Conservation (phyloP, 768 basidiomycete species). For the Panaeolus papilionaceus region DNA sequence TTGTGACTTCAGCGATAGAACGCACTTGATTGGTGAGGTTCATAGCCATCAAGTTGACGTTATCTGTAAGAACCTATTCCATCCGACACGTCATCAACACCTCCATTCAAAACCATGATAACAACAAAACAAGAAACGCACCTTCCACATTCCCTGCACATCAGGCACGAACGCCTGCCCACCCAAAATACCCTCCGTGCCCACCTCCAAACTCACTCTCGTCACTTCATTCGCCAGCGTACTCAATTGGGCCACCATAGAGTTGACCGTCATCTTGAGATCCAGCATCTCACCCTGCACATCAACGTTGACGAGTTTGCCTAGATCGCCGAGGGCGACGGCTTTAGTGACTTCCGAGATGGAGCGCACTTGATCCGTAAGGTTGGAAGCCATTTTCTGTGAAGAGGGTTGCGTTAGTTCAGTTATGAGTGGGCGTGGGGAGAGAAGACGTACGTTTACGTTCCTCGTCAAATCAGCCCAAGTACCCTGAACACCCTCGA, state of each 20-base stretch:
- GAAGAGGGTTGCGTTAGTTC: background rate
- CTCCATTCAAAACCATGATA: too few relatives aligned
- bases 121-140: slow-evolving; percentile 29
- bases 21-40: slow-evolving; percentile 93
- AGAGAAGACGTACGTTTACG: slow-evolving; percentile 71
- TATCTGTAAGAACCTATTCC: slow-evolving; percentile 66
- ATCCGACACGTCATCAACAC: background rate
- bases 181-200: slow-evolving; percentile 91
- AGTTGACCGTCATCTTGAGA: slow-evolving; percentile 87
- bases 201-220: slow-evolving; percentile 90
- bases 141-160: slow-evolving; percentile 96
- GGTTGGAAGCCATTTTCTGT: slow-evolving; percentile 87
- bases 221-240: slow-evolving; percentile 87
- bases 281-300: slow-evolving; percentile 96
- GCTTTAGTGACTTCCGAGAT: slow-evolving; percentile 92
- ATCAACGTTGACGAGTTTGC: slow-evolving; percentile 86
- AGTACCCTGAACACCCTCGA: slow-evolving; percentile 91
- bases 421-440: background rate
- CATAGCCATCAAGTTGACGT: slow-evolving; percentile 90
- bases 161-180: slow-evolving; percentile 93
- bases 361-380: slow-evolving; percentile 88
- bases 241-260: slow-evolving; percentile 80
- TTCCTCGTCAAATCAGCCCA: slow-evolving; percentile 91
- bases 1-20: slow-evolving; percentile 87
- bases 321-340: slow-evolving; percentile 85